A percentile compares a stretch with the other conserved stretches of the same genome.
Evolutionary conservation across 306 rosid genomes (phyloP).

Genomic region (Glycine tomentella): DNA sequence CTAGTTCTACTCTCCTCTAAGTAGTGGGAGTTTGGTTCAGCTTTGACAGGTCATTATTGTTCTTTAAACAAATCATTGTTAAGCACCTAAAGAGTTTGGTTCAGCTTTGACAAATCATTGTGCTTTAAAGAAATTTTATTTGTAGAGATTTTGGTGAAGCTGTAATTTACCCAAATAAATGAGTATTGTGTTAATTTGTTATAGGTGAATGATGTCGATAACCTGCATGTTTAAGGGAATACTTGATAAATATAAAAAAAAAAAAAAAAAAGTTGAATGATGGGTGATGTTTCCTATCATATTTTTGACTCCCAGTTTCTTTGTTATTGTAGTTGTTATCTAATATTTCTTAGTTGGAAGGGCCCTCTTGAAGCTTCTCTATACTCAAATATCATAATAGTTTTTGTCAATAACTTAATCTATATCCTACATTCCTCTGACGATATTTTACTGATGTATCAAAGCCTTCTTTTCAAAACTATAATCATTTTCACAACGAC

Average conservation of each 20-base stretch:
- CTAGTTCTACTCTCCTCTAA: not conserved
- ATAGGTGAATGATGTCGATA: not conserved
- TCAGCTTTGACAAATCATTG: not conserved
- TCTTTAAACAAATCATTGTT: not conserved
- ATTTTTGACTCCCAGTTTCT: not conserved
- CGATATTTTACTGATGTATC: not conserved
- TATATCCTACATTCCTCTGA: not conserved
- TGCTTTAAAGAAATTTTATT: not conserved
- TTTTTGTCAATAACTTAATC: not conserved
- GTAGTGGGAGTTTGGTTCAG: not conserved
- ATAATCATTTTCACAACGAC: not conserved
- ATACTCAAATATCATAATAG: constrained; percentile 13
- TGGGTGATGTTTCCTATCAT: not conserved
- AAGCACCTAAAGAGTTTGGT: not conserved
- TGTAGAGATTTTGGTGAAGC: not conserved
- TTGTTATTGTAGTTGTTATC: not conserved
- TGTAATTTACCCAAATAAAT: constrained; percentile 1
- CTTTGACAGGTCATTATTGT: not conserved
- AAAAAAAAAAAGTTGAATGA: not conserved
- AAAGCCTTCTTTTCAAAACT: not conserved
- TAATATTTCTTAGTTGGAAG: not conserved
- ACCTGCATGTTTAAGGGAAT: not conserved
- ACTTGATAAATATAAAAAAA: not conserved
- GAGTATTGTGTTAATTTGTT: not conserved
- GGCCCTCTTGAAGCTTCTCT: constrained; percentile 9